Evolutionary conservation across 1,284 basidiomycete species (phyloP).

Genomic region (Trichosporon sp.): DNA sequence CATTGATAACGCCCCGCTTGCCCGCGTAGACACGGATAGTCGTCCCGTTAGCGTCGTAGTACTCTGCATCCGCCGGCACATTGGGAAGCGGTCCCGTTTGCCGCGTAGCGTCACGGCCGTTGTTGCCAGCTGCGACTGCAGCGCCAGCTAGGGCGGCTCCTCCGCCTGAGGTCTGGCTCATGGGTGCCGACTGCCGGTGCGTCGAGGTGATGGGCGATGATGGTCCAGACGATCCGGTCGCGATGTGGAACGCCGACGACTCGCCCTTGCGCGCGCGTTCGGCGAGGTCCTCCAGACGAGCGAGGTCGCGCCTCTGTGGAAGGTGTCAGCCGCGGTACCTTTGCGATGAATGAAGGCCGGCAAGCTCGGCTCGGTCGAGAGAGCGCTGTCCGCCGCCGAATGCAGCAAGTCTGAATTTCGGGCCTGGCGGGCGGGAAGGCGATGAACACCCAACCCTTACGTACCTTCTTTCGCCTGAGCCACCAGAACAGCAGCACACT

Average conservation of each 20-base stretch:
- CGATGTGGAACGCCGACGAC: constrained; percentile 41
- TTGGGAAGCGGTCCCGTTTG: constrained; percentile 13
- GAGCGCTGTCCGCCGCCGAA: background rate
- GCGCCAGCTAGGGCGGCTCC: background rate
- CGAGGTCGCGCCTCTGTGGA: constrained; percentile 41
- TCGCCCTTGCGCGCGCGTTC: constrained; percentile 45
- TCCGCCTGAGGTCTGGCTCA: constrained; percentile 4
- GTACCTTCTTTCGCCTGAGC: constrained; percentile 45
- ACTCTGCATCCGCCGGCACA: constrained; percentile 30
- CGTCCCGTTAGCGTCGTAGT: constrained; percentile 34
- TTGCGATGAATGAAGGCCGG: background rate
- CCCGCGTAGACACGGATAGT: constrained; percentile 31
- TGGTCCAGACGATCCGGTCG: constrained; percentile 5
- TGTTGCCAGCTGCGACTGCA: background rate
- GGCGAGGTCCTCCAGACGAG: constrained; percentile 42
- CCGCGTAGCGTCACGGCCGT: constrained; percentile 1
- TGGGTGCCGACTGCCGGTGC: background rate
- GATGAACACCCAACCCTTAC: constrained; percentile 8
- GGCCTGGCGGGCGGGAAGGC: background rate
- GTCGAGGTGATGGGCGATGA: constrained; percentile 1
- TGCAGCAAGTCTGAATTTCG: too few relatives aligned
- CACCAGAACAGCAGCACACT: constrained; percentile 45
- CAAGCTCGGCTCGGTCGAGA: background rate
- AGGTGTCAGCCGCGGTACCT: background rate
- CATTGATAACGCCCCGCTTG: constrained; percentile 38